Percentiles rank a stretch among this genome's conserved stretches.
Evolutionary conservation across 805 yeast genomes (phyloP).

Genomic region (Candida sithepensis): DNA sequence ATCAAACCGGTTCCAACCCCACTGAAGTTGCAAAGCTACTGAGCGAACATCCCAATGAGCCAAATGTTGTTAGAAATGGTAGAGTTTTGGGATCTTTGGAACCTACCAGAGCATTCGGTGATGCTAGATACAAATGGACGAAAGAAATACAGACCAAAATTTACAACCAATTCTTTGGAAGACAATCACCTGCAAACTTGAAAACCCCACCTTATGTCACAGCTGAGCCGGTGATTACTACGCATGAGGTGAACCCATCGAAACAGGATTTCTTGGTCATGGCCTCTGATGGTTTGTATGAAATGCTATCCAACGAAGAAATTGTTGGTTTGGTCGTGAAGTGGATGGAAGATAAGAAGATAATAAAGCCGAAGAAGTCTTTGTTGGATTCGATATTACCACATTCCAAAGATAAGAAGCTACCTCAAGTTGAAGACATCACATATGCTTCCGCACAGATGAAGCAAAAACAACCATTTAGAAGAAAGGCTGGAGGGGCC

Average conservation of each 20-base stretch:
- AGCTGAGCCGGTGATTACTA: conserved; percentile 89
- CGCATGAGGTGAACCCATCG: conserved; percentile 67
- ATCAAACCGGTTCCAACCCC: conserved; percentile 91
- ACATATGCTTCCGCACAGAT: conserved; percentile 55
- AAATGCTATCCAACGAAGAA: conserved; percentile 87
- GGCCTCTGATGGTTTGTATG: conserved; percentile 94
- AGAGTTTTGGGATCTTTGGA: conserved; percentile 90
- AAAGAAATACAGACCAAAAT: conserved; percentile 66
- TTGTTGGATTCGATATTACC: conserved; percentile 39
- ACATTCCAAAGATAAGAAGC: conserved; percentile 33
- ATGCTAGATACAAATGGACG: conserved; percentile 87
- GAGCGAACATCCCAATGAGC: conserved; percentile 89
- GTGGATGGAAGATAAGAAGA: conserved; percentile 80
- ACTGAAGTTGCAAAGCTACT: conserved; percentile 80
- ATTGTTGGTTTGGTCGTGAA: conserved; percentile 87
- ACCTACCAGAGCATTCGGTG: conserved; percentile 97
- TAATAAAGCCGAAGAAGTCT: conserved; percentile 49
- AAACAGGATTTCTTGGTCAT: conserved; percentile 83
- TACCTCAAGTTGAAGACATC: conserved; percentile 63
- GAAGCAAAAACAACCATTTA: conserved; percentile 67
- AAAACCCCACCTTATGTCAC: conserved; percentile 96
- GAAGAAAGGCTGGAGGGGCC: conserved; percentile 38
- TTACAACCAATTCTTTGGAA: conserved; percentile 76
- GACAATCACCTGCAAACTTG: conserved; percentile 67
- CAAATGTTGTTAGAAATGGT: conserved; percentile 78